These are phyloP conservation scores for Fusarium metavorans DNA, from an alignment of 2,329 filamentous ascomycete genomes.

Conservation along the genomic window DNA sequence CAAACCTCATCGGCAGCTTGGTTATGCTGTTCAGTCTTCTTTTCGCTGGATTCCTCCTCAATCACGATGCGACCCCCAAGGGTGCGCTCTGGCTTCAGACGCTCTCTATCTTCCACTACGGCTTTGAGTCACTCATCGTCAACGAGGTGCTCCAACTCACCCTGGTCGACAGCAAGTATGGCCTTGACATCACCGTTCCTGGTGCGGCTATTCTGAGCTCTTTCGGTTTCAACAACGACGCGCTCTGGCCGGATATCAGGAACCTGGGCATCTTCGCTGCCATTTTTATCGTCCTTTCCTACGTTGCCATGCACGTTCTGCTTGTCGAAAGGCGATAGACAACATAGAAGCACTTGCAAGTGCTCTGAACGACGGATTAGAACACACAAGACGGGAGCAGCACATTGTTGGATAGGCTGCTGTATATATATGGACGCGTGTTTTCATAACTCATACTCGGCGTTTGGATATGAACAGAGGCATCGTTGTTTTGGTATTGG, in stretches of 20 bases:
- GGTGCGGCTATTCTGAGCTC: slow-evolving; percentile 93
- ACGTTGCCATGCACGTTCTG: slow-evolving; percentile 91
- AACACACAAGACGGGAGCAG: not conserved
- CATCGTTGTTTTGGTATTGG: not conserved
- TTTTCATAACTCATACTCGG: slow-evolving; percentile 14
- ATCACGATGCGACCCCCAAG: slow-evolving; percentile 90
- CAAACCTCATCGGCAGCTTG: slow-evolving; percentile 91
- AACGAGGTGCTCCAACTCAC: slow-evolving; percentile 95
- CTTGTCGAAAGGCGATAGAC: slow-evolving; percentile 81
- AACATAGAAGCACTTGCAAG: slow-evolving; percentile 7
- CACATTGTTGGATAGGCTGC: not conserved
- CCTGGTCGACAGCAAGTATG: slow-evolving; percentile 93
- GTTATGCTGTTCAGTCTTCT: slow-evolving; percentile 98
- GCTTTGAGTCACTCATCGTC: slow-evolving; percentile 94
- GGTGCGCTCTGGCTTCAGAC: slow-evolving; percentile 91
- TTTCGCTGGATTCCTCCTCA: slow-evolving; percentile 93
- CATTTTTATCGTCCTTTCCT: slow-evolving; percentile 88
- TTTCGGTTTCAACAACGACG: slow-evolving; percentile 92
- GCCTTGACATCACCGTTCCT: slow-evolving; percentile 94
- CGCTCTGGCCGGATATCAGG: slow-evolving; percentile 85
- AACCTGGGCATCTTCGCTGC: slow-evolving; percentile 86
- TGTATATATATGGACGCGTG: slow-evolving; percentile 10
- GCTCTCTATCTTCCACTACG: slow-evolving; percentile 98
- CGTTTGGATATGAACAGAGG: slow-evolving; percentile 22
- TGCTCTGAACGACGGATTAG: slow-evolving; percentile 4